Base-by-base conservation (phyloP, 2,329 filamentous ascomycete species). In the Thielaviopsis euricoi region DNA sequence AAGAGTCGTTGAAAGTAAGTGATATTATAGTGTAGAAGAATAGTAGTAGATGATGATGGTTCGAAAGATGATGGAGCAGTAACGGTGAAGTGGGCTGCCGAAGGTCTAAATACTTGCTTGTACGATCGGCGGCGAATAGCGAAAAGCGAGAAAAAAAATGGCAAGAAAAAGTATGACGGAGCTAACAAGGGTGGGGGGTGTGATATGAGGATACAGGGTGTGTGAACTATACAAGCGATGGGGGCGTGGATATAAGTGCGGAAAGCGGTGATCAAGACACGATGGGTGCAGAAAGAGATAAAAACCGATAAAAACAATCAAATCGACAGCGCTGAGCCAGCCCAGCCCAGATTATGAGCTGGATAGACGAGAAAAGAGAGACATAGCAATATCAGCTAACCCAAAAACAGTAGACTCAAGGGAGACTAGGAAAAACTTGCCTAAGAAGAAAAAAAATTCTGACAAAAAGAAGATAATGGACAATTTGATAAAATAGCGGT, bases 321-420 rank as follows among this genome's bases (percentile, higher is more conserved):
- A n/a, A n/a, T n/a, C n/a, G n/a, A n/a, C n/a, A 40, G 15, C 40
- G 43, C 19, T 48, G 17, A 48, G n/a, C n/a, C 43, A 19, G 43
- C n/a, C n/a, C n/a, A n/a, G n/a, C 17, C 23, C 21, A 43, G 23
- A 29, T 56, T 56, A 56, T 33, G 49, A 56, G 49, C 54, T 56
- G n/a, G n/a, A n/a, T n/a, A 56, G 54, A 56, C 54, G 54, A 56
- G 54, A 56, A 50, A 9, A 3, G n/a, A 48, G 43, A 48, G 54
- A 43, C 54, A 56, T 23, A 56, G 37, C 37, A 21, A 49, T 43
- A 56, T 50, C 43, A 49, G 54, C 54, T 56, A 33, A 50, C 43
- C 54, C 54, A 43, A 56, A 56, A 48, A 48, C 43, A 48, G 43
- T 1, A 19, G 21, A 48, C 13, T n/a, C 17, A 21, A 21, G 43